A percentile compares a stretch with the other conserved stretches of the same genome.
Evolutionary conservation across 2,329 filamentous ascomycete genomes (phyloP).

Genomic region (Xylariomycetidae sp.): DNA sequence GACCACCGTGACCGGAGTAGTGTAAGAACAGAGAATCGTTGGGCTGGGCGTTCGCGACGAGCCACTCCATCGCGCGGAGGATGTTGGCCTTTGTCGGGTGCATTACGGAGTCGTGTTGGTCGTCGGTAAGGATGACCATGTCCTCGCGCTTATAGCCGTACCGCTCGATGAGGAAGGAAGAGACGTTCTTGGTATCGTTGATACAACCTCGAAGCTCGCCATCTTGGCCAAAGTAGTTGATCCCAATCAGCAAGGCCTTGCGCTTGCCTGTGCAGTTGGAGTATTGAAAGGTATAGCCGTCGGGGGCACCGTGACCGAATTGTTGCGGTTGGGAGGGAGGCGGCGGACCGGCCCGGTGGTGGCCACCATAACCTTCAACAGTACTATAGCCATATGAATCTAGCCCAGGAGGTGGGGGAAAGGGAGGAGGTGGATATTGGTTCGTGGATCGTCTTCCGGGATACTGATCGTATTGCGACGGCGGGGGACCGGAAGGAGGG

Average conservation of each 20-base stretch:
- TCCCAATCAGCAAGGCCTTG: slow-evolving; percentile 72
- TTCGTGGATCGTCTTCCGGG: slow-evolving; percentile 7
- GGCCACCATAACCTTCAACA: slow-evolving; percentile 25
- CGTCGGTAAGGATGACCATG: slow-evolving; percentile 75
- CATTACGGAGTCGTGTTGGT: slow-evolving; percentile 65
- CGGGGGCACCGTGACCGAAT: slow-evolving; percentile 65
- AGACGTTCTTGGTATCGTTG: slow-evolving; percentile 77
- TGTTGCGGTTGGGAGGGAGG: slow-evolving; percentile 48
- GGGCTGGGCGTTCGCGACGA: slow-evolving; percentile 64
- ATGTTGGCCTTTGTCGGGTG: slow-evolving; percentile 75
- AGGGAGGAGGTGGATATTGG: slow-evolving; percentile 20
- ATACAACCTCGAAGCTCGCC: slow-evolving; percentile 73
- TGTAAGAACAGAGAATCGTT: slow-evolving; percentile 74
- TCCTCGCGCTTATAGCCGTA: slow-evolving; percentile 72
- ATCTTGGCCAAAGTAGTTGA: slow-evolving; percentile 74
- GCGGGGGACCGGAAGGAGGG: slow-evolving; percentile 11
- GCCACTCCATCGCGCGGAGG: slow-evolving; percentile 69
- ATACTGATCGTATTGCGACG: slow-evolving; percentile 10
- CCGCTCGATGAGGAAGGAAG: slow-evolving; percentile 61
- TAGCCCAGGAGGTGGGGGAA: slow-evolving; percentile 37
- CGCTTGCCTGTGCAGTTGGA: slow-evolving; percentile 68
- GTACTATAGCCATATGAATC: slow-evolving; percentile 42
- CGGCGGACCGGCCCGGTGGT: slow-evolving; percentile 31
- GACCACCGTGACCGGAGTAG: slow-evolving; percentile 62
- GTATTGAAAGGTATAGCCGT: slow-evolving; percentile 69